Base-by-base conservation (phyloP, 2,329 filamentous ascomycete species). In the Arthrobotrys sinensis region DNA sequence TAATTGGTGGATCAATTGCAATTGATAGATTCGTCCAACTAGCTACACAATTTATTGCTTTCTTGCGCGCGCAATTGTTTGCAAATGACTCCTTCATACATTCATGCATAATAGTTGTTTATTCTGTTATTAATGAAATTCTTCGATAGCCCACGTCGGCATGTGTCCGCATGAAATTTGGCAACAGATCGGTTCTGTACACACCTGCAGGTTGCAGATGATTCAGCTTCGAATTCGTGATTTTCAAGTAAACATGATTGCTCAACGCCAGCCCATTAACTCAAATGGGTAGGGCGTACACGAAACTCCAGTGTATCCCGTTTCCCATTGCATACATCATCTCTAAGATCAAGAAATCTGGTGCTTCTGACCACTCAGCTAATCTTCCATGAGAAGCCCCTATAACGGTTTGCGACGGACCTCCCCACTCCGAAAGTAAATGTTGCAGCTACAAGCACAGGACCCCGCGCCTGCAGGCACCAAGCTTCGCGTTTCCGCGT, bases 401-500 rank as follows among this genome's bases (percentile, higher is more conserved):
- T 36, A 55, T 28, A 38, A 60, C 68, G 68, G 68, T 52, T 72
- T 64, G 68, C 57, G 50, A 64, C 68, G 68, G 68, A 65, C 43
- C 52, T 72, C 68, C 68, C 46, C 67, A 65, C 69, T 46, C 60
- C 24, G 43, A 36, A 34, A 16, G 8, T 10, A 48, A 38, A 28
- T 24, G 11, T 46, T 53, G 28, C 50, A 50, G 48, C n/a, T 60
- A 24, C 4, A 68, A 32, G 66, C 72, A 76, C 71, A 67, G 64
- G 72, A 69, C 72, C 69, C 45, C 72, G 66, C 66, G 72, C 72
- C 72, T 77, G 72, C 72, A 77, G 72, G 72, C 72, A 77, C 72
- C 71, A 63, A 57, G 48, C 57, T 63, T 62, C 72, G 72, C 70
- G 70, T 75, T 70, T 70, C 65, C 66, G 72, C 66, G 48, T 70